These are phyloP conservation scores for Pythium dissimile DNA, from an alignment of 352 stramenopile species.

Conservation along the genomic window DNA sequence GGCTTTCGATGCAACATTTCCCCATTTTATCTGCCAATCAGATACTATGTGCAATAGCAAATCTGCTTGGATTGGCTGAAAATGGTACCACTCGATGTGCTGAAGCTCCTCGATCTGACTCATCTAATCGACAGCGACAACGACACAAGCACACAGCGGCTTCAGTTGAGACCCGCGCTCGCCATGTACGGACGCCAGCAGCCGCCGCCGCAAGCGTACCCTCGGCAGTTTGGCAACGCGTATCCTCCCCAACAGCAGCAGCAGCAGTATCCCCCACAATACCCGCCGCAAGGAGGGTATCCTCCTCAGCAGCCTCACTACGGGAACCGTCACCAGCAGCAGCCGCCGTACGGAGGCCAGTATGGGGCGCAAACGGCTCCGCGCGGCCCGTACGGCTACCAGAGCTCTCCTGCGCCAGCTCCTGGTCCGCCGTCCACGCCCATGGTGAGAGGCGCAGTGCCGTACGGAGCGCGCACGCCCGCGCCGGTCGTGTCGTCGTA, in stretches of 20 bases:
- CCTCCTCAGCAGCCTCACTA: constrained; percentile 8
- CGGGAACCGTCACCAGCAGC: neutral
- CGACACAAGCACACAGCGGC: neutral
- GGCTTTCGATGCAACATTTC: too few relatives aligned
- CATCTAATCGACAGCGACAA: neutral
- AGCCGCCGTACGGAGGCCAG: constrained; percentile 2
- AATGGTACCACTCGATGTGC: neutral
- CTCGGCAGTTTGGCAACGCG: constrained; percentile 8
- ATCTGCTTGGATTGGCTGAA: neutral
- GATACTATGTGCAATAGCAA: neutral
- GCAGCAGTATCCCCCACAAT: neutral
- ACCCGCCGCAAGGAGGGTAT: constrained; percentile 2
- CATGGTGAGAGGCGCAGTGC: neutral
- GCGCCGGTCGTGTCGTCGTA: constrained; percentile 46
- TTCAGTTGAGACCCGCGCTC: too few relatives aligned
- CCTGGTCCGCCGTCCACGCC: neutral
- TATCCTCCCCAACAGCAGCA: constrained; percentile 2
- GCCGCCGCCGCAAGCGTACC: constrained; percentile 6
- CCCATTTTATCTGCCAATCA: neutral
- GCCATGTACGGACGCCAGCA: constrained; percentile 24
- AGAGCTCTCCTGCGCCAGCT: neutral
- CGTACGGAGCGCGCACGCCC: neutral
- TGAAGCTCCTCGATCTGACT: neutral
- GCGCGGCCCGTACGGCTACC: neutral
- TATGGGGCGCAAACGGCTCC: neutral